Percentiles rank a stretch among this genome's conserved stretches.
Evolutionary conservation across 2,329 filamentous ascomycete genomes (phyloP).

Genomic region (Nemania sp.): DNA sequence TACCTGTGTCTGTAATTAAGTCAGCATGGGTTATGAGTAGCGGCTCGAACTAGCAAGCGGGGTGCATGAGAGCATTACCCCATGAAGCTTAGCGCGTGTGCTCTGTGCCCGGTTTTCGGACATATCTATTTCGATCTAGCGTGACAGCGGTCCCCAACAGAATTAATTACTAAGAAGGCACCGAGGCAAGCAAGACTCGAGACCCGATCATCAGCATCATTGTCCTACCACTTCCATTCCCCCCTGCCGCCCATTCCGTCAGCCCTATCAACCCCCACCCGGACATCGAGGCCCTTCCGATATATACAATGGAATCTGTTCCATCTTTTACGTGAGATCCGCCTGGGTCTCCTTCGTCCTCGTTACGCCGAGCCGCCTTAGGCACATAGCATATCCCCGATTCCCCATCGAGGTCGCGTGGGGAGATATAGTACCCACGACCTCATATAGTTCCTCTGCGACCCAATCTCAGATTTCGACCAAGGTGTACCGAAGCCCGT

Average conservation of each 20-base stretch:
- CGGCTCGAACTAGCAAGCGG: background rate
- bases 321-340: conserved; percentile 15
- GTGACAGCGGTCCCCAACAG: conserved; percentile 8
- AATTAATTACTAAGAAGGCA: conserved; percentile 1
- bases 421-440: too few species aligned
- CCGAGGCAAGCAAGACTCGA: conserved; percentile 1
- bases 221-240: background rate
- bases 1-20: too few species aligned
- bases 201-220: too few species aligned
- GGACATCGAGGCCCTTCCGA: conserved; percentile 7
- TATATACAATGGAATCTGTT: conserved; percentile 22
- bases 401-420: background rate
- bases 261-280: conserved; percentile 1
- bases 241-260: background rate
- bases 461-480: too few species aligned
- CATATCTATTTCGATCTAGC: conserved; percentile 13
- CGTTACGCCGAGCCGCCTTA: conserved; percentile 2
- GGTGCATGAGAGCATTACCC: conserved; percentile 18
- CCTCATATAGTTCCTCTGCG: too few species aligned
- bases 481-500: background rate
- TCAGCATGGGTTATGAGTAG: background rate
- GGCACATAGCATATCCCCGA: too few species aligned
- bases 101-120: conserved; percentile 11
- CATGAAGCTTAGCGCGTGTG: conserved; percentile 5
- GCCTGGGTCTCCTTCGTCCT: conserved; percentile 12